Base-by-base conservation (phyloP, 371 early-diverging fungal species). In the Mucor irregularis region DNA sequence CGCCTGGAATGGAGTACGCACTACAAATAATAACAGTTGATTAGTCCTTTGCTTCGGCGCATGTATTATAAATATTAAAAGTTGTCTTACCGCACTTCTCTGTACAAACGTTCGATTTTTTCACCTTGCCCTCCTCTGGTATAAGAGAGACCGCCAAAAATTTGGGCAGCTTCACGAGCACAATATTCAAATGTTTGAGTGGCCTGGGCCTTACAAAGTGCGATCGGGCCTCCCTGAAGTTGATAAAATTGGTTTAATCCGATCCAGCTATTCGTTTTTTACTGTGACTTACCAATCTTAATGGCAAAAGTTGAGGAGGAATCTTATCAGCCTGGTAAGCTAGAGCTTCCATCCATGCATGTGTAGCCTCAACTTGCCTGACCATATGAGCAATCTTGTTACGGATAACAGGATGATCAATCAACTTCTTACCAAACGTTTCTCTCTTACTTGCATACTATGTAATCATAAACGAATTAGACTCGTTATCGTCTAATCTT, bases 401-500 rank as follows among this genome's bases (percentile, higher is more conserved):
- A 19, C 87, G 83, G 58, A 87, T 81, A 10, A 87, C 87, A 21
- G 82, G 82, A 58, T 87, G 87, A 42, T 85, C 80, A 30, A 87
- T 77, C 13, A 93, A 74, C 61, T 78, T 81, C 73, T 88, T 88
- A 44, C 90, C 90, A 69, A 93, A 93, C 1, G 92, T 92, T 68
- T 83, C 81, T 54, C 94, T 82, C 74, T 91, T 90, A 70, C 88
- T 80, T 22, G 92, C 90, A 61, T 90, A 91, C 74, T 31, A 31
- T 29, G 4, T 10, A 49, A 49, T 6, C n/a, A n/a, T n/a, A n/a
- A n/a, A n/a, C n/a, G n/a, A n/a, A 2, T 0, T 1, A 17, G 7
- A 16, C 73, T 74, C 40, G 82, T 53, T 35, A 24, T 35, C 6
- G 5, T 13, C 11, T 31, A 21, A 5, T 29, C 17, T 51, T 14